These are phyloP conservation scores for Zalaria sp. DNA, from an alignment of 2,329 filamentous ascomycete species.

Conservation along the genomic window DNA sequence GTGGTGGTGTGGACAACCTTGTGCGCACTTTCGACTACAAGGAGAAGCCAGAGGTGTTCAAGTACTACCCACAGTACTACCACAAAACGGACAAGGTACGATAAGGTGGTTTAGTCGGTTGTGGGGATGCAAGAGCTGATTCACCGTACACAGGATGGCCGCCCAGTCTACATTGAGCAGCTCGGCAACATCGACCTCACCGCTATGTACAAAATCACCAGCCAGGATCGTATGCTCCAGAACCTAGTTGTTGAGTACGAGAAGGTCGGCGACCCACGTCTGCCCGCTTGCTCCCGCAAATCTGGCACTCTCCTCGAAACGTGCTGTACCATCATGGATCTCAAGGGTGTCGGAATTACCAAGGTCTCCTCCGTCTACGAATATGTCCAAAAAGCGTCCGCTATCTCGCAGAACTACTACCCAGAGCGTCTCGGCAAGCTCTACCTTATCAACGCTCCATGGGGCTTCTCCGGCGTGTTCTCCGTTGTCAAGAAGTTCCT, in stretches of 20 bases:
- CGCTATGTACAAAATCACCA: conserved; percentile 87
- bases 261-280: conserved; percentile 80
- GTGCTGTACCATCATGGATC: conserved; percentile 95
- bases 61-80: conserved; percentile 98
- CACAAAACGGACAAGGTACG: conserved; percentile 79
- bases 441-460: conserved; percentile 95
- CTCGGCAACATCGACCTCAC: conserved; percentile 84
- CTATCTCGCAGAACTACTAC: conserved; percentile 97
- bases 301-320: conserved; percentile 83
- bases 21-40: conserved; percentile 70
- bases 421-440: conserved; percentile 91
- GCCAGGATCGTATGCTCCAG: conserved; percentile 81
- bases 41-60: conserved; percentile 69
- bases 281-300: conserved; percentile 92
- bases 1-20: conserved; percentile 59
- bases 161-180: conserved; percentile 93
- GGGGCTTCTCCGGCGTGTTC: conserved; percentile 85
- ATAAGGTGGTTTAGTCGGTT: too few relatives aligned
- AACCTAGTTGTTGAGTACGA: conserved; percentile 98
- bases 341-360: conserved; percentile 80
- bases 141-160: conserved; percentile 55
- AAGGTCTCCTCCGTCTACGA: conserved; percentile 74
- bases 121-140: too few relatives aligned
- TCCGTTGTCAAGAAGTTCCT: conserved; percentile 81
- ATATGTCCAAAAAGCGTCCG: conserved; percentile 74